Base-by-base conservation (phyloP, 441 rosid species). In the Theobroma grandiflorum region DNA sequence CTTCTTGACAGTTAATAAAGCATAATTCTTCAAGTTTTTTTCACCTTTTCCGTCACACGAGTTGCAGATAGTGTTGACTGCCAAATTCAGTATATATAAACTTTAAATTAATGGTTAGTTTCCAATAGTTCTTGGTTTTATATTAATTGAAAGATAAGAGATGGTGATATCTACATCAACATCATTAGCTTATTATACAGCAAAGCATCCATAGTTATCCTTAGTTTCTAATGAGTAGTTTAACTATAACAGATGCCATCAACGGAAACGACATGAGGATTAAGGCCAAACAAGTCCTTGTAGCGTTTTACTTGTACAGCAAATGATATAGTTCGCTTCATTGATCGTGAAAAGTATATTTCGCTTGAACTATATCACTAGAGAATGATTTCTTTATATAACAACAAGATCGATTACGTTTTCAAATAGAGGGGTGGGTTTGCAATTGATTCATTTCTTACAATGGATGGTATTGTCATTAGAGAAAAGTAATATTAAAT, bases 151-250 rank as follows among this genome's bases (percentile, higher is more conserved):
- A 71, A 31, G 42, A 71, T 31, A 33, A 31, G 26, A 26, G 53
- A 31, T 4, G 12, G 11, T 14, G 14, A 33, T 4, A 70, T 49
- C 45, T 11, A 35, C 15, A 10, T 73, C 64, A 37, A 20, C 50
- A 38, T 55, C n/a, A 0, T 18, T 73, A 31, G n/a, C 37, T 53
- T 72, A 1, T 52, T 35, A 3, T 18, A 3, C 22, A 53, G 12
- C 43, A 16, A 72, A 72, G 33, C 76, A 72, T 26, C 31, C 31
- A 26, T 53, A 8, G 43, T 35, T 72, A 35, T 72, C 76, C 76
- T 53, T 37, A 35, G 42, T 20, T 68, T 52, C 8, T 72, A 18
- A 18, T 33, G 1, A 38, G 53, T 72, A 72, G 31, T 33, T 72
- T 35, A 72, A 8, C 1, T 4, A 16, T 2, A 33, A 50, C 9